Percentiles rank a stretch among this genome's conserved stretches.
These are phyloP conservation scores for Pichia kluyveri DNA, from an alignment of 805 yeast species.

Conservation along the genomic window DNA sequence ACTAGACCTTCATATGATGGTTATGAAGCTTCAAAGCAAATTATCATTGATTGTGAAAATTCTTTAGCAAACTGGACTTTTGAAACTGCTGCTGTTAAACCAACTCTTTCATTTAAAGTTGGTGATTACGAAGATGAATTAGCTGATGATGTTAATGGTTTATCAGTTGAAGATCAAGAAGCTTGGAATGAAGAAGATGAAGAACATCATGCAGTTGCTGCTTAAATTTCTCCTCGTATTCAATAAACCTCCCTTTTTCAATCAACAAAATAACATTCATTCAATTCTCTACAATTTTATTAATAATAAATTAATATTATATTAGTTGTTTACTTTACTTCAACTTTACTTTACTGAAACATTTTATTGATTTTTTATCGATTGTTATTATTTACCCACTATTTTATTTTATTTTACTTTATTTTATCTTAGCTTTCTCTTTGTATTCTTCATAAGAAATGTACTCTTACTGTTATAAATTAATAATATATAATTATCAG, in stretches of 20 bases:
- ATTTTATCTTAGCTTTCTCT: neutral
- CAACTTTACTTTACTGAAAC: neutral
- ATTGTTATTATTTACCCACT: neutral
- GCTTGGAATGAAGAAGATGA: constrained; percentile 25
- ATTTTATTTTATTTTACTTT: neutral
- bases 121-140: constrained; percentile 36
- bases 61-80: constrained; percentile 80
- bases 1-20: constrained; percentile 87
- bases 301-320: too few relatives aligned
- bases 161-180: constrained; percentile 44
- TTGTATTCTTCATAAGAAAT: neutral
- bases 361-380: neutral
- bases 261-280: neutral
- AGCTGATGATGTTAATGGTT: constrained; percentile 36
- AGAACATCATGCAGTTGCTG: constrained; percentile 15
- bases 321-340: neutral
- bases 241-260: neutral
- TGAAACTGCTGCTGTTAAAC: constrained; percentile 74
- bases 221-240: constrained; percentile 11
- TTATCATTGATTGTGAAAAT: constrained; percentile 76
- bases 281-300: too few relatives aligned
- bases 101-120: constrained; percentile 61
- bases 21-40: constrained; percentile 81
- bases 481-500: too few relatives aligned
- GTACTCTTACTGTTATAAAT: neutral